These are phyloP conservation scores for Pleurotus giganteus DNA, from an alignment of 768 basidiomycete genomes.

Conservation along the genomic window DNA sequence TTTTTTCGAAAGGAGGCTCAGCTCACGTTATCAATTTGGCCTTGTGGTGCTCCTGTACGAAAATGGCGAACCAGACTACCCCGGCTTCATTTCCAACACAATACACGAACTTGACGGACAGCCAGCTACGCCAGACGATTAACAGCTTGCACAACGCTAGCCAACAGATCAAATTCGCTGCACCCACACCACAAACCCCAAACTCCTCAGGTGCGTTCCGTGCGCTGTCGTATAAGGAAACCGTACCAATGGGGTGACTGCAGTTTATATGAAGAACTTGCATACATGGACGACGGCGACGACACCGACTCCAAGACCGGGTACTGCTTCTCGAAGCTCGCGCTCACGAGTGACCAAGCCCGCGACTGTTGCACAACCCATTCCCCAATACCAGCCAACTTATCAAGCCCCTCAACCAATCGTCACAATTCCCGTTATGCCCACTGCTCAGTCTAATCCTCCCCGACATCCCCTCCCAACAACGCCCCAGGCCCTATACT, in stretches of 20 bases:
- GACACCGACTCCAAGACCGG: constrained; percentile 48
- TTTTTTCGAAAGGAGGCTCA: too few relatives aligned
- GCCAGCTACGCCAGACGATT: constrained; percentile 63
- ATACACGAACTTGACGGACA: constrained; percentile 49
- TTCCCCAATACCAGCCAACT: constrained; percentile 27
- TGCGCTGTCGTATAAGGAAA: not conserved
- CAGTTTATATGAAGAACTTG: constrained; percentile 68
- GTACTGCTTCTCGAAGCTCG: constrained; percentile 36
- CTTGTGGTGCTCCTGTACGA: not conserved
- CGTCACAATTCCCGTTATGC: constrained; percentile 27
- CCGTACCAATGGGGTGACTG: not conserved
- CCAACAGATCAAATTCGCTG: constrained; percentile 30
- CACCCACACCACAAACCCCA: constrained; percentile 36
- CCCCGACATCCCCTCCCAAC: constrained; percentile 59
- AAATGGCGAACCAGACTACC: not conserved
- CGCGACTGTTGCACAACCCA: constrained; percentile 32
- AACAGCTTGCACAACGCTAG: constrained; percentile 27
- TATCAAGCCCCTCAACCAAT: constrained; percentile 33
- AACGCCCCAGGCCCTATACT: constrained; percentile 65
- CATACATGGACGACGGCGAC: constrained; percentile 65
- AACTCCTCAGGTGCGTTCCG: constrained; percentile 31
- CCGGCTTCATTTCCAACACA: constrained; percentile 2
- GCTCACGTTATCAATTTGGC: too few relatives aligned
- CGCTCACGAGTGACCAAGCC: constrained; percentile 40
- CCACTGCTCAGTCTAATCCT: constrained; percentile 41